Conservation (phyloP, 176 grass and related monocot genomes). For the Avena atlantica region DNA sequence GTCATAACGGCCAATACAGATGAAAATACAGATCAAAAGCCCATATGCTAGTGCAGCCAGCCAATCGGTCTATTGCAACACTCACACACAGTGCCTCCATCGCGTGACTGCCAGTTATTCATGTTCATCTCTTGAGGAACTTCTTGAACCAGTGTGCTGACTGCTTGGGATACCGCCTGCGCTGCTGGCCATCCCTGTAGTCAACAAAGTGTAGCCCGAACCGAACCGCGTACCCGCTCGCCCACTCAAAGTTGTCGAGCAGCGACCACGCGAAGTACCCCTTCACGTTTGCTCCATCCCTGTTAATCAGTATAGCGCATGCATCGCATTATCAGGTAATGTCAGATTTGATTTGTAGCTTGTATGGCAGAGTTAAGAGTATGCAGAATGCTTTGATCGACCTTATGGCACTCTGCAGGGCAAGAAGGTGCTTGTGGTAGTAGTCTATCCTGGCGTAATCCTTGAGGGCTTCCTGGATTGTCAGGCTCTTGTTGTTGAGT, state of each 20-base stretch:
- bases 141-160: constrained; percentile 57
- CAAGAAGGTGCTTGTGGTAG: constrained; percentile 48
- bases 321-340: not conserved
- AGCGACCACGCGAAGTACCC: constrained; percentile 64
- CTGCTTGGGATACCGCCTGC: constrained; percentile 51
- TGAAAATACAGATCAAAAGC: not conserved
- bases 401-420: constrained; percentile 56
- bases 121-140: constrained; percentile 38
- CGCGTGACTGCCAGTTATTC: not conserved
- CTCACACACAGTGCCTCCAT: not conserved
- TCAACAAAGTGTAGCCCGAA: constrained; percentile 61
- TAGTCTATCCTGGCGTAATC: constrained; percentile 58
- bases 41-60: not conserved
- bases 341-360: not conserved
- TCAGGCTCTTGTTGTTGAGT: constrained; percentile 37
- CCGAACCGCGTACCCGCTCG: constrained; percentile 47
- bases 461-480: constrained; percentile 54
- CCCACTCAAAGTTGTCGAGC: constrained; percentile 65
- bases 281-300: constrained; percentile 56
- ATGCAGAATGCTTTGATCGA: not conserved
- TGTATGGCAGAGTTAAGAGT: not conserved
- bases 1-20: not conserved
- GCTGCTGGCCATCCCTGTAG: constrained; percentile 38
- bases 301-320: not conserved
- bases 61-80: not conserved